These are phyloP conservation scores for Tolypocladium inflatum DNA, from an alignment of 2,329 filamentous ascomycete species.

Conservation along the genomic window DNA sequence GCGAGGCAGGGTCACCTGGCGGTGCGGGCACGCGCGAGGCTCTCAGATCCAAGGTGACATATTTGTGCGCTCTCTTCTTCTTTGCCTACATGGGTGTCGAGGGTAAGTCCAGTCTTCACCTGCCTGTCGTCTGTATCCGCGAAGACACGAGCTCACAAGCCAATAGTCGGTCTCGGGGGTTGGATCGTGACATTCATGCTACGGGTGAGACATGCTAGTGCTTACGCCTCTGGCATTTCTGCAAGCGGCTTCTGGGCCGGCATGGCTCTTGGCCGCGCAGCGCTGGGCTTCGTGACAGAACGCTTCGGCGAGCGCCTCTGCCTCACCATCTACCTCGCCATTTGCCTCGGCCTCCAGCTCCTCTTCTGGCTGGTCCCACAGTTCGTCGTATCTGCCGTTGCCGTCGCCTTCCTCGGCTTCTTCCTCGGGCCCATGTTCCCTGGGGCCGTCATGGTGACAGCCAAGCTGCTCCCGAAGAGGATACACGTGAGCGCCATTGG, in stretches of 20 bases:
- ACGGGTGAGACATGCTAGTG: slow-evolving; percentile 51
- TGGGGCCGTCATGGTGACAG: slow-evolving; percentile 58
- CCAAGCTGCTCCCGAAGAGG: slow-evolving; percentile 59
- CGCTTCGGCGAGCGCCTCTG: slow-evolving; percentile 54
- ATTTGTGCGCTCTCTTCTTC: slow-evolving; percentile 59
- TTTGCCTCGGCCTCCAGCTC: slow-evolving; percentile 52
- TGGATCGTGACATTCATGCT: slow-evolving; percentile 81
- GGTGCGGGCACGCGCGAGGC: slow-evolving; percentile 26
- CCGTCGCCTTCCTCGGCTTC: slow-evolving; percentile 61
- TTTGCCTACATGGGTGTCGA: slow-evolving; percentile 67
- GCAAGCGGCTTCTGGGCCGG: slow-evolving; percentile 75
- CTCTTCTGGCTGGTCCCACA: slow-evolving; percentile 48
- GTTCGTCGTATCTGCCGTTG: slow-evolving; percentile 48
- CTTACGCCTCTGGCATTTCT: slow-evolving; percentile 62
- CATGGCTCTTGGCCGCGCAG: slow-evolving; percentile 57
- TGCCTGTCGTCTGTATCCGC: not conserved
- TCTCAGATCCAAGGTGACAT: slow-evolving; percentile 44
- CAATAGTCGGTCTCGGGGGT: slow-evolving; percentile 53
- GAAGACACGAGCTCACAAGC: not conserved
- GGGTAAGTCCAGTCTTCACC: slow-evolving; percentile 19
- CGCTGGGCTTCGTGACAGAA: slow-evolving; percentile 62
- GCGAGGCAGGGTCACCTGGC: slow-evolving; percentile 10
- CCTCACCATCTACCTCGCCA: slow-evolving; percentile 49
- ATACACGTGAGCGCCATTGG: slow-evolving; percentile 66
- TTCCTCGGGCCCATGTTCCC: slow-evolving; percentile 69